Evolutionary conservation across 306 rosid genomes (phyloP).

Genomic region (Senna tora): DNA sequence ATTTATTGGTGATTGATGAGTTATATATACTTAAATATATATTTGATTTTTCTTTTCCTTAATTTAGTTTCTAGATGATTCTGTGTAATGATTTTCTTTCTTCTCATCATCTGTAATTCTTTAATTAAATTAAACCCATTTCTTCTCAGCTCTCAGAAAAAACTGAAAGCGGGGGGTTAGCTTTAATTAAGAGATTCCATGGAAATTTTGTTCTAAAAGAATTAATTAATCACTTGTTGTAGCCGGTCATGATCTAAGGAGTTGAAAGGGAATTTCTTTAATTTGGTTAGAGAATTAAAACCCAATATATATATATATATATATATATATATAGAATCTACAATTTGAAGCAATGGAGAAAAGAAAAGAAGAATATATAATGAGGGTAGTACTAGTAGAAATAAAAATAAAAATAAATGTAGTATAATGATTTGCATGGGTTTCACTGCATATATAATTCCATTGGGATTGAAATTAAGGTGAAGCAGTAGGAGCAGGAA

Average conservation of each 20-base stretch:
- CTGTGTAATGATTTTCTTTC: not conserved
- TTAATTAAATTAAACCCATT: not conserved
- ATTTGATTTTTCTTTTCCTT: slow-evolving; percentile 25
- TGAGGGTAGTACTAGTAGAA: slow-evolving; percentile 21
- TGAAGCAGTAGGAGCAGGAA: not conserved
- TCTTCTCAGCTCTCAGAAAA: too few species aligned
- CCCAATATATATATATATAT: too few species aligned
- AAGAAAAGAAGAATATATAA: not conserved
- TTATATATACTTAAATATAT: slow-evolving; percentile 1
- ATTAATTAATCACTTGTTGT: too few species aligned
- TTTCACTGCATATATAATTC: slow-evolving; percentile 29
- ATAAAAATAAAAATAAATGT: too few species aligned
- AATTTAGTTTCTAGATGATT: not conserved
- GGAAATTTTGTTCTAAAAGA: not conserved
- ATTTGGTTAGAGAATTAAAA: slow-evolving; percentile 16
- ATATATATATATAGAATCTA: slow-evolving; percentile 13
- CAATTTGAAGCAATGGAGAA: not conserved
- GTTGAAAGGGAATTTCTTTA: not conserved
- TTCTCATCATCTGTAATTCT: slow-evolving; percentile 1
- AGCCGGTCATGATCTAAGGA: not conserved
- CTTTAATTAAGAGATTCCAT: not conserved
- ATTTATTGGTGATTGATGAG: slow-evolving; percentile 24
- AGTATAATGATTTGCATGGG: slow-evolving; percentile 58
- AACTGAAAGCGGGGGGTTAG: too few species aligned
- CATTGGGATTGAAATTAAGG: slow-evolving; percentile 31